Percentiles rank a stretch among this genome's conserved stretches.
These are phyloP conservation scores for Fusarium sp. DNA, from an alignment of 2,329 filamentous ascomycete species.

Conservation along the genomic window DNA sequence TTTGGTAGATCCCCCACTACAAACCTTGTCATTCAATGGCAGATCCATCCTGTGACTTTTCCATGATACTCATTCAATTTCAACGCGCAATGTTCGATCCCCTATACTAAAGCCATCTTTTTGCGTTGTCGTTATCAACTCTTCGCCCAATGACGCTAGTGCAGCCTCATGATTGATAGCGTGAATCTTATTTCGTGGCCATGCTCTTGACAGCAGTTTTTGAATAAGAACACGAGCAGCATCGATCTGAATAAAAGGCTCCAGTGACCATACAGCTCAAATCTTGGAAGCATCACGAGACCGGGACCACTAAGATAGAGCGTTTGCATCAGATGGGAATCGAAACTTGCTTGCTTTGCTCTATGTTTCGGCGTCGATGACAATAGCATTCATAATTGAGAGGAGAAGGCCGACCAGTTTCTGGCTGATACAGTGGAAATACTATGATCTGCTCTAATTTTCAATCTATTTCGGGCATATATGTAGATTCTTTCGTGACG, in stretches of 20 bases:
- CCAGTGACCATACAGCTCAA: fast-evolving
- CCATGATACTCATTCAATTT: fast-evolving
- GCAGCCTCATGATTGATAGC: no score
- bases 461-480: neutral
- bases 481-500: no score
- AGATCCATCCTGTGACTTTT: fast-evolving
- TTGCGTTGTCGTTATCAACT: fast-evolving
- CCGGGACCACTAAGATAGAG: fast-evolving
- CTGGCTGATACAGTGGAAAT: fast-evolving
- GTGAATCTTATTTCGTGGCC: fast-evolving
- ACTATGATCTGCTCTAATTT: fast-evolving
- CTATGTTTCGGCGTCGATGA: neutral
- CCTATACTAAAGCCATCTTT: fast-evolving
- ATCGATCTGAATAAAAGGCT: fast-evolving
- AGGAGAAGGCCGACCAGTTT: no score
- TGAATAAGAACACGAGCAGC: fast-evolving
- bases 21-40: neutral
- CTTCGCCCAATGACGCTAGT: fast-evolving
- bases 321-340: fast-evolving
- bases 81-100: fast-evolving
- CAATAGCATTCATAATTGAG: fast-evolving
- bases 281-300: neutral
- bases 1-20: neutral
- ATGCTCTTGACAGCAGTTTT: fast-evolving
- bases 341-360: fast-evolving